Evolutionary conservation across 306 rosid genomes (phyloP).

Genomic region (Ochetophila trinervis): DNA sequence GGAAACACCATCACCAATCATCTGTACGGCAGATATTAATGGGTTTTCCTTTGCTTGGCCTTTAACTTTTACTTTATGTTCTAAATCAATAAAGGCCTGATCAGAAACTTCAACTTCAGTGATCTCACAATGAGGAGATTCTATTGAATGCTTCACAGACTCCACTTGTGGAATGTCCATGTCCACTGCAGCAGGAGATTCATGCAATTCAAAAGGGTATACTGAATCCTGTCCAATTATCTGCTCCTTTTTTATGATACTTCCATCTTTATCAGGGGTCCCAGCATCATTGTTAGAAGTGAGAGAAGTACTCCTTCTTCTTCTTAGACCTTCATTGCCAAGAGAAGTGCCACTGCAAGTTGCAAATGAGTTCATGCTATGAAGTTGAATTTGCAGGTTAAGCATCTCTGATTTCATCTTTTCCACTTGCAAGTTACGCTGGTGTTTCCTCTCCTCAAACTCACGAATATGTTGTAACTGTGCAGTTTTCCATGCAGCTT

Average conservation of each 20-base stretch:
- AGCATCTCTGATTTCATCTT: constrained; percentile 99
- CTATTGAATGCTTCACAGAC: constrained; percentile 39
- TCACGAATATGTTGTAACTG: constrained; percentile 82
- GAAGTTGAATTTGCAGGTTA: constrained; percentile 81
- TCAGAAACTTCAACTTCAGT: constrained; percentile 55
- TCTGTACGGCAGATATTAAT: constrained; percentile 80
- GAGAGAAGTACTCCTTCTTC: constrained; percentile 61
- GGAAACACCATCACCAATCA: constrained; percentile 92
- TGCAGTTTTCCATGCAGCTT: constrained; percentile 95
- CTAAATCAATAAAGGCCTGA: constrained; percentile 39
- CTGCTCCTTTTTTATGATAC: constrained; percentile 39
- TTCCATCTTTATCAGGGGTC: constrained; percentile 46
- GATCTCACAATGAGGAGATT: constrained; percentile 59
- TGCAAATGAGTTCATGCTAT: constrained; percentile 53
- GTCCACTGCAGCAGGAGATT: constrained; percentile 43
- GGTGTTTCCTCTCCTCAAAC: constrained; percentile 70
- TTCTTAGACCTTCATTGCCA: constrained; percentile 58
- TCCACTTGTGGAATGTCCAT: constrained; percentile 50
- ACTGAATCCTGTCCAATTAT: constrained; percentile 45
- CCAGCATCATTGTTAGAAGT: constrained; percentile 44
- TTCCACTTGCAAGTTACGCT: constrained; percentile 94
- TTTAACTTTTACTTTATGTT: constrained; percentile 44
- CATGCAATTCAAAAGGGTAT: constrained; percentile 45
- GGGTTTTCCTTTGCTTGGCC: constrained; percentile 66
- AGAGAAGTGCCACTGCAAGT: constrained; percentile 57